Evolutionary conservation across 768 basidiomycete genomes (phyloP), one percentile per base, ranked within the genome.

Genomic region (Kwoniella sp.): DNA sequence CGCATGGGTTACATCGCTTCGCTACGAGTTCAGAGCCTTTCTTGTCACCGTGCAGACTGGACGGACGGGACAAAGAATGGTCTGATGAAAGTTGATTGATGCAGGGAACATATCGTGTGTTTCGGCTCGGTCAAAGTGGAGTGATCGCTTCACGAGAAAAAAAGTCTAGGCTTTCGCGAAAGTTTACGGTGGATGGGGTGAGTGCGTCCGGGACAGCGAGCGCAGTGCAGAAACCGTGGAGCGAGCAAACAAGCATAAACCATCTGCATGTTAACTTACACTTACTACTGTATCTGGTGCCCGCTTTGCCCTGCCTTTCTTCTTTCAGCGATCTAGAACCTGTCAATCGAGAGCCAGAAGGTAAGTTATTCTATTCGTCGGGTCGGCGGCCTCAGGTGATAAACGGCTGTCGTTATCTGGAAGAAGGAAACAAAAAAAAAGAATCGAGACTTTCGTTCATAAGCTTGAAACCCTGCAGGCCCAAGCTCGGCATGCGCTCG

Each of bases 91-190:
- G 34, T 5, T 34, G 34, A 13, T 34, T 34, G 5, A 34, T 13
- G 5, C 13, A n/a, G n/a, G n/a, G n/a, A 13, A 5, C 13, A 34
- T 34, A 34, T 34, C 41, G 41, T 45, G 15, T 45, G 41, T 45
- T 45, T 45, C 41, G 41, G 41, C 41, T 45, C 41, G 41, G 41
- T 45, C 41, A 45, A 45, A 45, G 41, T 45, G 4, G 41, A 45
- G 17, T 17, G 41, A 45, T 45, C 41, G 41, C 11, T 45, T 45
- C 41, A 17, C 41, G 41, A 45, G 8, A 37, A 5, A 37, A n/a
- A 45, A 45, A 45, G 41, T 20, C 41, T 45, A 17, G 41, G 20
- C 41, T 45, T 17, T 45, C 17, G 11, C 9, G 3, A 3, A 45
- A 17, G 20, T 11, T 5, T 37, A 37, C 13, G 34, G 34, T 45